phyloP scores from a whole-genome alignment of 1,284 basidiomycete genomes.

The Cronartium ribicola region DNA sequence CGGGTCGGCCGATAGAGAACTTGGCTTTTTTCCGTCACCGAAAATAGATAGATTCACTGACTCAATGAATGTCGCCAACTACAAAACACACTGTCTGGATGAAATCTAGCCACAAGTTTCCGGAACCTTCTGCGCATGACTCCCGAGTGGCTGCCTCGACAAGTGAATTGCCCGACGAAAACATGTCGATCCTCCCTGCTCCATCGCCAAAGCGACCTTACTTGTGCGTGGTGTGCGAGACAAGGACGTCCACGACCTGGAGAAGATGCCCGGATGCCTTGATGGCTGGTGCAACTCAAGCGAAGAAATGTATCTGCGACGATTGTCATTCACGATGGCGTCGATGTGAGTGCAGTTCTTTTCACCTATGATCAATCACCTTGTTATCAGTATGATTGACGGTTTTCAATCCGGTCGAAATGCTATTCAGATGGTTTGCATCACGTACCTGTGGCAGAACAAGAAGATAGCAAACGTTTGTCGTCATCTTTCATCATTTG shows the following conservation, averaged over 20 bases:
- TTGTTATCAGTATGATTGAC: background rate
- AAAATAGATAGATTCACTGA: too few relatives aligned
- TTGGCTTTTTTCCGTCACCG: too few relatives aligned
- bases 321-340: conserved; percentile 39
- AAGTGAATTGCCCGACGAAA: conserved; percentile 35
- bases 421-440: conserved; percentile 35
- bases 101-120: conserved; percentile 19
- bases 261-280: conserved; percentile 39
- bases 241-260: conserved; percentile 19
- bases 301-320: conserved; percentile 37
- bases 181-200: conserved; percentile 12
- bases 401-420: background rate
- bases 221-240: conserved; percentile 39
- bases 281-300: conserved; percentile 29
- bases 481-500: background rate
- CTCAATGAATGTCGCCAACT: too few relatives aligned
- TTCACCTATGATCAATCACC: background rate
- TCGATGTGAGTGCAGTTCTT: conserved; percentile 19
- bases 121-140: conserved; percentile 25
- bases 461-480: conserved; percentile 34
- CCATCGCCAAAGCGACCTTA: conserved; percentile 36
- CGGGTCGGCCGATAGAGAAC: background rate
- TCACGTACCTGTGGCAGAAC: conserved; percentile 34
- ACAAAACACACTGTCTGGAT: background rate
- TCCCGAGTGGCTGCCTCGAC: conserved; percentile 18